Evolutionary conservation across 805 yeast genomes (phyloP).

Genomic region (Schwanniomyces yamadae): DNA sequence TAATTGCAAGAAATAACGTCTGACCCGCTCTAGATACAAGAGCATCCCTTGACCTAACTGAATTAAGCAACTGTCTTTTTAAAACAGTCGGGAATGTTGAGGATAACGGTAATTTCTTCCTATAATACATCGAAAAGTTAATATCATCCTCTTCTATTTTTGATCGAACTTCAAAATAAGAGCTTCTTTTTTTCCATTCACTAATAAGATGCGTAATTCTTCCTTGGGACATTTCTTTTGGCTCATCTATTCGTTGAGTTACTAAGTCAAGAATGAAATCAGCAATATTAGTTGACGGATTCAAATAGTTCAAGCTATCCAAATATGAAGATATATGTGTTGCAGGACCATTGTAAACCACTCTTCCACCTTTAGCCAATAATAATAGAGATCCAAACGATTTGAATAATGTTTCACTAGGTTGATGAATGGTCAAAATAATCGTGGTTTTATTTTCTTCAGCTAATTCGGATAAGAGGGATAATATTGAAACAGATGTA

Average conservation of each 20-base stretch:
- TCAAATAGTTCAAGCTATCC: conserved; percentile 45
- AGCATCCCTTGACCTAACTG: conserved; percentile 48
- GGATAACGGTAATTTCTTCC: conserved; percentile 20
- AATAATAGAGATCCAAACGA: conserved; percentile 70
- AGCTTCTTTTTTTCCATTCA: conserved; percentile 32
- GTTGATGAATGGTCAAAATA: conserved; percentile 78
- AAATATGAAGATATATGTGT: conserved; percentile 49
- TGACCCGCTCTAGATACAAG: conserved; percentile 65
- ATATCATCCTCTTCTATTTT: conserved; percentile 10
- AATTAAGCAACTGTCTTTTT: conserved; percentile 33
- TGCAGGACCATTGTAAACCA: conserved; percentile 64
- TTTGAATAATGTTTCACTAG: conserved; percentile 63
- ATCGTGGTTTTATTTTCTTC: conserved; percentile 62
- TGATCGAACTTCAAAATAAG: conserved; percentile 18
- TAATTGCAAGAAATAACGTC: conserved; percentile 58
- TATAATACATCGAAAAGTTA: conserved; percentile 45
- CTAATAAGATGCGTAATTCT: conserved; percentile 26
- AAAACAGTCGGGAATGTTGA: conserved; percentile 30
- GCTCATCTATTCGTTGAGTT: conserved; percentile 41
- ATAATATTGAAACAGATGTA: conserved; percentile 67
- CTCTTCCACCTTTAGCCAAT: conserved; percentile 70
- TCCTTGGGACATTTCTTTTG: conserved; percentile 15
- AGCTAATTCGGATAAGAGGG: conserved; percentile 57
- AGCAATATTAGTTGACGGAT: conserved; percentile 68
- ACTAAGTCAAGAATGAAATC: conserved; percentile 72